Conservation (phyloP, 257 asterid genomes). For the Przewalskia tangutica region DNA sequence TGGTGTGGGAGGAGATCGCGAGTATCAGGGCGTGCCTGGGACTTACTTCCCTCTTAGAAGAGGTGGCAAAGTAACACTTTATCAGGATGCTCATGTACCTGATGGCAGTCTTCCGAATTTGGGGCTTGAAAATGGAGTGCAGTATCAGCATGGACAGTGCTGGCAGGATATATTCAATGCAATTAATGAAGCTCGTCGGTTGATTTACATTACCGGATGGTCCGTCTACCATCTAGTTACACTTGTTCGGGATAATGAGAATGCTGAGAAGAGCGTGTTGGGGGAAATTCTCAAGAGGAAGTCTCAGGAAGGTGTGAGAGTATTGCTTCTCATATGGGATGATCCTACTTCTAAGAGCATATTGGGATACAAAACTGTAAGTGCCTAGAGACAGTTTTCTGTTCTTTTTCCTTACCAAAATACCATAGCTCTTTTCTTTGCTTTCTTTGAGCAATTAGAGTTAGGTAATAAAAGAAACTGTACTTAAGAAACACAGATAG, state of each 20-base stretch:
- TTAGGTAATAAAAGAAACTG: background rate
- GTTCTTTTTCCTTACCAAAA: background rate
- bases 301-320: slow-evolving; percentile 95
- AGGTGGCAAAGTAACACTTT: slow-evolving; percentile 64
- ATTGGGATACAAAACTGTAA: slow-evolving; percentile 81
- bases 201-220: slow-evolving; percentile 89
- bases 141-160: slow-evolving; percentile 45
- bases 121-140: slow-evolving; percentile 32
- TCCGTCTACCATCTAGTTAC: slow-evolving; percentile 70
- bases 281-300: slow-evolving; percentile 72
- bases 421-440: background rate
- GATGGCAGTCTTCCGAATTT: slow-evolving; percentile 42
- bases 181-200: slow-evolving; percentile 54
- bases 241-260: slow-evolving; percentile 61
- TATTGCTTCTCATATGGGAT: slow-evolving; percentile 84
- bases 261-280: slow-evolving; percentile 27
- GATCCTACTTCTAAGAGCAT: slow-evolving; percentile 88
- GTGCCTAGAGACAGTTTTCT: slow-evolving; percentile 14
- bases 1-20: slow-evolving; percentile 62
- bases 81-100: slow-evolving; percentile 80
- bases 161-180: slow-evolving; percentile 83
- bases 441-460: background rate
- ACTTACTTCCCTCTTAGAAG: slow-evolving; percentile 70
- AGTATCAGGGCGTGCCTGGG: slow-evolving; percentile 55
- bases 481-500: background rate